Conservation (phyloP, 2,329 filamentous ascomycete species). For the Alternaria sp. region DNA sequence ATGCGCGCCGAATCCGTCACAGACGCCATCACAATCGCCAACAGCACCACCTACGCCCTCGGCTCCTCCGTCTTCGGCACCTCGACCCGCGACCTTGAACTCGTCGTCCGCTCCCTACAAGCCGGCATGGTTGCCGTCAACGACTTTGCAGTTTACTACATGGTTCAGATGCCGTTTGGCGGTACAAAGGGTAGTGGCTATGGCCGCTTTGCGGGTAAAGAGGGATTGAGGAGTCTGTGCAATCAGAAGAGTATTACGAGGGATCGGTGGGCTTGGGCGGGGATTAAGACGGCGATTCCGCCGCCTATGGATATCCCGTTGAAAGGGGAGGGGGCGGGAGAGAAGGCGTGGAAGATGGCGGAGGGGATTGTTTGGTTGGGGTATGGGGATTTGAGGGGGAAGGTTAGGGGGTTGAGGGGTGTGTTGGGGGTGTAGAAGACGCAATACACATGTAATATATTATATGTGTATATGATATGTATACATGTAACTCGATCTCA, state of each 20-base stretch:
- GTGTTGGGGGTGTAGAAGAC: conserved; percentile 41
- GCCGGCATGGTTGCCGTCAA: conserved; percentile 94
- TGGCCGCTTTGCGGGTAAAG: conserved; percentile 88
- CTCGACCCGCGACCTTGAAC: conserved; percentile 64
- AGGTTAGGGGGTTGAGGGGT: conserved; percentile 50
- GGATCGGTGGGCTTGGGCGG: conserved; percentile 70
- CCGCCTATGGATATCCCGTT: conserved; percentile 83
- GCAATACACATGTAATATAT: not conserved
- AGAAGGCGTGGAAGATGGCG: conserved; percentile 51
- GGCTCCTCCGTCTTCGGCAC: conserved; percentile 85
- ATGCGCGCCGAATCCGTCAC: conserved; percentile 73
- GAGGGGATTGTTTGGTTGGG: conserved; percentile 57
- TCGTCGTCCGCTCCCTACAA: conserved; percentile 71
- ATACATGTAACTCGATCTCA: not conserved
- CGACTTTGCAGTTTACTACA: conserved; percentile 93
- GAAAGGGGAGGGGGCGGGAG: conserved; percentile 38
- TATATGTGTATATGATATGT: not conserved
- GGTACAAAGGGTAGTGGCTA: conserved; percentile 88
- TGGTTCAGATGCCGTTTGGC: conserved; percentile 92
- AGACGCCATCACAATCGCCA: conserved; percentile 78
- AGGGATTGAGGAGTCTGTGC: conserved; percentile 83
- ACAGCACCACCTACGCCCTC: conserved; percentile 83
- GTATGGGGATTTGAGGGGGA: conserved; percentile 50
- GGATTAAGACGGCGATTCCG: conserved; percentile 77
- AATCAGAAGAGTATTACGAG: conserved; percentile 87